Evolutionary conservation across 495 filamentous ascomycete genomes (phyloP), one percentile per base, ranked within the genome.

Genomic region (Podospora appendiculata): DNA sequence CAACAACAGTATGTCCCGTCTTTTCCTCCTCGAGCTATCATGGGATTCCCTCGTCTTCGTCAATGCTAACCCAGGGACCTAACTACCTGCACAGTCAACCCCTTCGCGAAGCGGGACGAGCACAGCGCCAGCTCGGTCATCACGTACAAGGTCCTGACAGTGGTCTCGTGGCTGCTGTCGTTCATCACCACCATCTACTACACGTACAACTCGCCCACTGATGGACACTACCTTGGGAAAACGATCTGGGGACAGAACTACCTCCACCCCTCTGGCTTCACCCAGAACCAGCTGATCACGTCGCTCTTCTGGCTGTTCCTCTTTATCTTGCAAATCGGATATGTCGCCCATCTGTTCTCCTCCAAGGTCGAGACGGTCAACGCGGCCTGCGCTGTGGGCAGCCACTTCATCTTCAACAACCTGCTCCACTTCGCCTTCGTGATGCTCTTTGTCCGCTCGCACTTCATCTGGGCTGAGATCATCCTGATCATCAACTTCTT

Each of bases 361-460:
- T 72, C 74, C 50, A 76, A 85, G 50, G 60, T 72, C 18, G 74
- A 74, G 16, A 59, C 76, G 6, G 81, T 88, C 52, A 78, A 79
- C 39, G 71, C 80, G n/a, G 87, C 90, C 32, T 86, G 84, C 55
- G 79, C 85, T 42, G 83, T 92, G 11, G 89, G 86, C 53, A 78
- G 80, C 53, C 88, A 95, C 71, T 95, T 91, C 68, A 91, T 93
- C 63, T 52, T 87, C 59, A 84, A 85, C 75, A 95, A 94, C 71
- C 67, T 96, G 11, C 79, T 95, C 45, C 74, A 86, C 59, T 84
- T 89, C 47, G 78, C 73, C 45, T 94, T 87, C 71, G 79, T 94
- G 38, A 80, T 91, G 70, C 81, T 95, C 50, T 94, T 90, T 79
- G 82, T 85, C 19, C 82, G 85, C 55, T 78, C 74, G 44, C 74